Evolutionary conservation across 306 rosid genomes (phyloP).

Genomic region (Quercus bicolor): DNA sequence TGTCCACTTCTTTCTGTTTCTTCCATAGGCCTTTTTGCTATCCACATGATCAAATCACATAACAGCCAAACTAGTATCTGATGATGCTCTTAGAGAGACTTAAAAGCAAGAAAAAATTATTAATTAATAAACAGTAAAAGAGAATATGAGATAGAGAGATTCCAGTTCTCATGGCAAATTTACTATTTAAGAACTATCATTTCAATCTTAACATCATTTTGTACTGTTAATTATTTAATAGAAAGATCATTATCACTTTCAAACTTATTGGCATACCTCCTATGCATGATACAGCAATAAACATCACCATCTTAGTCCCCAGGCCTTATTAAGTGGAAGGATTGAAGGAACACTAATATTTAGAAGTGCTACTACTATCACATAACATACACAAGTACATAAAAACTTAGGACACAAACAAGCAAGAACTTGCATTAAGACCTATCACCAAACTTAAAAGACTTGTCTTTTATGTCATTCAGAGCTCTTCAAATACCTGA

Average conservation of each 20-base stretch:
- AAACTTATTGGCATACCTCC: not conserved
- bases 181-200: not conserved
- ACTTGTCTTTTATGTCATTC: too few species aligned
- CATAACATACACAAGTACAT: not conserved
- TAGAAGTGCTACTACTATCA: not conserved
- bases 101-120: slow-evolving; percentile 14
- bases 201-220: not conserved
- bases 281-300: not conserved
- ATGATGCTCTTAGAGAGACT: slow-evolving; percentile 18
- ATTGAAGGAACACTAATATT: not conserved
- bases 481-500: too few species aligned
- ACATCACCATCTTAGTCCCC: slow-evolving; percentile 10
- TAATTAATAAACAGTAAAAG: slow-evolving; percentile 1
- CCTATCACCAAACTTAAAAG: not conserved
- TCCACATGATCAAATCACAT: slow-evolving; percentile 16
- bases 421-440: not conserved
- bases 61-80: not conserved
- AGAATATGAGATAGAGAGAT: slow-evolving; percentile 16
- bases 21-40: slow-evolving; percentile 21
- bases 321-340: not conserved
- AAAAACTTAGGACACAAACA: slow-evolving; percentile 6
- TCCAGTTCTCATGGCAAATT: not conserved
- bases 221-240: not conserved
- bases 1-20: slow-evolving; percentile 38
- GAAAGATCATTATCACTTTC: not conserved